phyloP scores from a whole-genome alignment of 257 asterid genomes.

The Echium plantagineum region DNA sequence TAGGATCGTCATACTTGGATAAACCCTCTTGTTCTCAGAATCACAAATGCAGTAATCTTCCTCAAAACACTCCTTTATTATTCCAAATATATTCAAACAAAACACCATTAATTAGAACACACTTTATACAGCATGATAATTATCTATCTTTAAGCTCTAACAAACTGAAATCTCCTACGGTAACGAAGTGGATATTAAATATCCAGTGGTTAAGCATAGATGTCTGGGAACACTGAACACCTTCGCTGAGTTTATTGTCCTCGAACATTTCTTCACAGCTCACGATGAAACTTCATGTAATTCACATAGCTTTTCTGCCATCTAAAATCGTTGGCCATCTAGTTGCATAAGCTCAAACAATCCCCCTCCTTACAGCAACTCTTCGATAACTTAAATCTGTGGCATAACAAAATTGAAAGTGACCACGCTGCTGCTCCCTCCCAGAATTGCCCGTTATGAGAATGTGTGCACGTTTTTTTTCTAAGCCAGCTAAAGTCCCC shows the following conservation, averaged over 20 bases:
- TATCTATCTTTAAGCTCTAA: too few relatives aligned
- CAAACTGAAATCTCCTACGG: too few relatives aligned
- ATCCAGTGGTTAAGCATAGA: conserved; percentile 8
- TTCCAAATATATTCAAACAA: too few relatives aligned
- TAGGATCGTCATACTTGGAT: too few relatives aligned
- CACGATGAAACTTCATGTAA: conserved; percentile 8
- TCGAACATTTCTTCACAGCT: conserved; percentile 6
- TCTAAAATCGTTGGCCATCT: conserved; percentile 7
- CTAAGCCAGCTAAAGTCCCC: background rate
- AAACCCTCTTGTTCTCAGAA: too few relatives aligned
- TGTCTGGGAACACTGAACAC: conserved; percentile 5
- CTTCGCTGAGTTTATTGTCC: conserved; percentile 4
- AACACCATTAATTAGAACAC: too few relatives aligned
- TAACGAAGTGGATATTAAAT: background rate
- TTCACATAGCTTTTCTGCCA: conserved; percentile 12
- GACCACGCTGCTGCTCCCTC: conserved; percentile 18
- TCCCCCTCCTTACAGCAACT: conserved; percentile 18
- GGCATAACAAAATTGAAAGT: conserved; percentile 18
- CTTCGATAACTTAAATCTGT: conserved; percentile 25
- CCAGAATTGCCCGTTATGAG: conserved; percentile 9
- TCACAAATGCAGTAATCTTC: too few relatives aligned
- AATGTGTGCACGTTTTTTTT: conserved; percentile 7
- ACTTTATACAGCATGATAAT: too few relatives aligned
- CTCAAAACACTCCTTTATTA: too few relatives aligned
- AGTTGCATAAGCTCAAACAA: conserved; percentile 10